Conservation (phyloP, 352 stramenopile species). For the Pythium periplocum region DNA sequence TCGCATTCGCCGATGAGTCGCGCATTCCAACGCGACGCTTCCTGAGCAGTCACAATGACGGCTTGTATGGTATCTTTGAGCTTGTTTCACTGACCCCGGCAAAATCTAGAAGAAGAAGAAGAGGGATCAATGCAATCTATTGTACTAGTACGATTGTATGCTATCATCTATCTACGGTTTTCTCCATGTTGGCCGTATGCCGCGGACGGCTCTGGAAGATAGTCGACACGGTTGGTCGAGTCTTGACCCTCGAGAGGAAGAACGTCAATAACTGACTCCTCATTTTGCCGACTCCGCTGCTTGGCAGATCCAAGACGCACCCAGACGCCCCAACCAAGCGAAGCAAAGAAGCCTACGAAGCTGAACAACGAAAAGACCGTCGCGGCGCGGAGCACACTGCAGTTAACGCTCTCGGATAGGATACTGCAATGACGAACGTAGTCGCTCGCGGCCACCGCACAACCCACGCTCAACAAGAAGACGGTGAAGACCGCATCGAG, state of each 20-base stretch:
- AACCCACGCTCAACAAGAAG: conserved; percentile 60
- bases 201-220: conserved; percentile 1
- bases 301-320: conserved; percentile 7
- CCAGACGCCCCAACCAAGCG: conserved; percentile 49
- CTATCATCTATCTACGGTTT: too few relatives aligned
- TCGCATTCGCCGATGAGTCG: too few relatives aligned
- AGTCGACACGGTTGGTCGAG: conserved; percentile 4
- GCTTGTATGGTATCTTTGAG: too few relatives aligned
- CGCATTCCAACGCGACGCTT: too few relatives aligned
- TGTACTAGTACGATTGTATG: too few relatives aligned
- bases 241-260: conserved; percentile 4
- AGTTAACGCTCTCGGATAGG: conserved; percentile 37
- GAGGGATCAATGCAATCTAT: too few relatives aligned
- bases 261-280: conserved; percentile 4
- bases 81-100: too few relatives aligned
- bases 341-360: conserved; percentile 56
- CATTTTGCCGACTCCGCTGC: neutral
- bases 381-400: conserved; percentile 35
- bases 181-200: too few relatives aligned
- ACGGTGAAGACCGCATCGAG: conserved; percentile 64
- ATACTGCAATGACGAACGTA: conserved; percentile 60
- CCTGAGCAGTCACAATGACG: too few relatives aligned
- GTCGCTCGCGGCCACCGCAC: conserved; percentile 52
- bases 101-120: too few relatives aligned
- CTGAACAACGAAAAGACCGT: conserved; percentile 53